Evolutionary conservation across 495 filamentous ascomycete species (phyloP).

Genomic region (Geoglossum glabrum): DNA sequence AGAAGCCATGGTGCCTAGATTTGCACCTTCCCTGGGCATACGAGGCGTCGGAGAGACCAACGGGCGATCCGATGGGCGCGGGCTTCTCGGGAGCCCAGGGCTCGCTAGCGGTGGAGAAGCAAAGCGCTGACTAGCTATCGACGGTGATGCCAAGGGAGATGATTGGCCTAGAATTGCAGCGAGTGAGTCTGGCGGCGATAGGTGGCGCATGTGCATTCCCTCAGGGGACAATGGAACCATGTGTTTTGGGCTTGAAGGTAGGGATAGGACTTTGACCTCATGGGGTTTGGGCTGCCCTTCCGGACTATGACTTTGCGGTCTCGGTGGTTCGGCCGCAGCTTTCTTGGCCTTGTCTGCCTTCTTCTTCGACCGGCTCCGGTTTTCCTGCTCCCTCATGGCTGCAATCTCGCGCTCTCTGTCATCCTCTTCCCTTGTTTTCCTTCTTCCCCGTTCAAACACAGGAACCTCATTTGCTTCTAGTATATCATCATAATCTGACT

Average conservation of each 20-base stretch:
- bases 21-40: conserved; percentile 31
- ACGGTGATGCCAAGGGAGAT: neutral
- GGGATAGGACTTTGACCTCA: neutral
- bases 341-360: conserved; percentile 33
- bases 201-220: neutral
- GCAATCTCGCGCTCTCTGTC: conserved; percentile 55
- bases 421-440: conserved; percentile 76
- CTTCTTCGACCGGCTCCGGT: conserved; percentile 43
- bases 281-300: neutral
- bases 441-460: conserved; percentile 39
- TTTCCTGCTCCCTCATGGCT: conserved; percentile 39
- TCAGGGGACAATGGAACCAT: neutral
- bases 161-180: conserved; percentile 17
- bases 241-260: neutral
- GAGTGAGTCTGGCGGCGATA: conserved; percentile 18
- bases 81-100: conserved; percentile 56
- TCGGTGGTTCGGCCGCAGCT: neutral
- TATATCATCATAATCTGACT: conserved; percentile 70
- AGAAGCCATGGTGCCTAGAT: conserved; percentile 25
- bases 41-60: conserved; percentile 52
- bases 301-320: neutral
- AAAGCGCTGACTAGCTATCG: neutral
- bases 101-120: neutral
- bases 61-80: conserved; percentile 59
- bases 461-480: conserved; percentile 42